Conservation (phyloP, 495 filamentous ascomycete genomes). For the Penicillium odoratum region DNA sequence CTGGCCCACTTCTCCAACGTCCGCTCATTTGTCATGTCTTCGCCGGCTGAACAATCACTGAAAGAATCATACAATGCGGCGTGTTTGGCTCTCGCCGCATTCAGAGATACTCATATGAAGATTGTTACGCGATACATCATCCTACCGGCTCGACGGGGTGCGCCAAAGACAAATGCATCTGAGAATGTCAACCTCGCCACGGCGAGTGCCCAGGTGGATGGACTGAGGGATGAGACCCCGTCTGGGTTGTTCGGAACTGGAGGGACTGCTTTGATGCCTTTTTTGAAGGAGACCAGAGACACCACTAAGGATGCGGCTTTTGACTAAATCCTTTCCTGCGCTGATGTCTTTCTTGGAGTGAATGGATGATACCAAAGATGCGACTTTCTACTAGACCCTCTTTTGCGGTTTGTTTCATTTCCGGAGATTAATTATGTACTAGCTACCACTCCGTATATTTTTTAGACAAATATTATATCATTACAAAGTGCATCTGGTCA, state of each 20-base stretch:
- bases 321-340: neutral
- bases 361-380: too few relatives aligned
- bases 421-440: too few relatives aligned
- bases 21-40: constrained; percentile 69
- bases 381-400: too few relatives aligned
- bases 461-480: too few relatives aligned
- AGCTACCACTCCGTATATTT: too few relatives aligned
- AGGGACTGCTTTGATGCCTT: constrained; percentile 85
- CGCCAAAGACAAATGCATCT: constrained; percentile 13
- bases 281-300: constrained; percentile 87
- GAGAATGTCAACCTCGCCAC: constrained; percentile 34
- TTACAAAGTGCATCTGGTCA: too few relatives aligned
- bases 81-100: constrained; percentile 73
- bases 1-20: constrained; percentile 77
- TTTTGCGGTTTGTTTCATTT: too few relatives aligned
- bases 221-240: constrained; percentile 17
- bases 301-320: constrained; percentile 58
- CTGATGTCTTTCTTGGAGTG: too few relatives aligned
- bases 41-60: constrained; percentile 58
- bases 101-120: constrained; percentile 89
- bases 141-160: constrained; percentile 40
- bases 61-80: constrained; percentile 83
- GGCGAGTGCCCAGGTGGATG: constrained; percentile 26
- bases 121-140: constrained; percentile 96
- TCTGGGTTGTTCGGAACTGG: constrained; percentile 74